phyloP scores from a whole-genome alignment of 179 eudicot species.

The Patellifolia procumbens region DNA sequence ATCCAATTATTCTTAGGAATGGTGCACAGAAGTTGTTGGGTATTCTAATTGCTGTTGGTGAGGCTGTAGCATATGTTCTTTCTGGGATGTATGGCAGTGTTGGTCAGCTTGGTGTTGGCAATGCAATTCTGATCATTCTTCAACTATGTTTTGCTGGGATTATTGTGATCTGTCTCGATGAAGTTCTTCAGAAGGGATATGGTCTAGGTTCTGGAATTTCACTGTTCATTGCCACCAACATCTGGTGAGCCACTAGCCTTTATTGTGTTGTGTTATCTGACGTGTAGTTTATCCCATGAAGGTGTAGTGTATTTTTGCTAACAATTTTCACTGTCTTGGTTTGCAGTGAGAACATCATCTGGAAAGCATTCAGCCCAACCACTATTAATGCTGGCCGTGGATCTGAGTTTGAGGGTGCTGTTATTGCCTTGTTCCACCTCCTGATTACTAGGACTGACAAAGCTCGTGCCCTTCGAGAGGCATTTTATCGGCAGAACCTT shows the following conservation, averaged over 20 bases:
- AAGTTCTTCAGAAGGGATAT: conserved; percentile 87
- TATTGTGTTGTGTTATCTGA: neutral
- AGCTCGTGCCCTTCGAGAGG: conserved; percentile 81
- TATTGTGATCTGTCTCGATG: conserved; percentile 72
- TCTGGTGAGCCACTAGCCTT: conserved; percentile 45
- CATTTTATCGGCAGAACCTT: conserved; percentile 73
- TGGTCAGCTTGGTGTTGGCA: conserved; percentile 79
- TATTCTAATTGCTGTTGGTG: conserved; percentile 80
- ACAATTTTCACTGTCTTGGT: neutral
- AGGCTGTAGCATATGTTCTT: conserved; percentile 88
- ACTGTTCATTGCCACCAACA: conserved; percentile 79
- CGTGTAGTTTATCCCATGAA: neutral
- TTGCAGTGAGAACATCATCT: conserved; percentile 72
- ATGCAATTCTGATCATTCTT: conserved; percentile 67
- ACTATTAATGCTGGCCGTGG: conserved; percentile 83
- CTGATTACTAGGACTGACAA: conserved; percentile 77
- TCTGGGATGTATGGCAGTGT: conserved; percentile 92
- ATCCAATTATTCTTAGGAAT: conserved; percentile 37
- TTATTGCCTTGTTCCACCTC: conserved; percentile 75
- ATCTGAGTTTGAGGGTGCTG: conserved; percentile 87
- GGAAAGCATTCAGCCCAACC: conserved; percentile 91
- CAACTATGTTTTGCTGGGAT: conserved; percentile 81
- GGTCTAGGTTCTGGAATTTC: conserved; percentile 89
- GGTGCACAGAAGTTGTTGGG: conserved; percentile 91
- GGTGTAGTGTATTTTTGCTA: neutral